Evolutionary conservation across 345 rosid species (phyloP).

Genomic region (Barbarea vulgaris): DNA sequence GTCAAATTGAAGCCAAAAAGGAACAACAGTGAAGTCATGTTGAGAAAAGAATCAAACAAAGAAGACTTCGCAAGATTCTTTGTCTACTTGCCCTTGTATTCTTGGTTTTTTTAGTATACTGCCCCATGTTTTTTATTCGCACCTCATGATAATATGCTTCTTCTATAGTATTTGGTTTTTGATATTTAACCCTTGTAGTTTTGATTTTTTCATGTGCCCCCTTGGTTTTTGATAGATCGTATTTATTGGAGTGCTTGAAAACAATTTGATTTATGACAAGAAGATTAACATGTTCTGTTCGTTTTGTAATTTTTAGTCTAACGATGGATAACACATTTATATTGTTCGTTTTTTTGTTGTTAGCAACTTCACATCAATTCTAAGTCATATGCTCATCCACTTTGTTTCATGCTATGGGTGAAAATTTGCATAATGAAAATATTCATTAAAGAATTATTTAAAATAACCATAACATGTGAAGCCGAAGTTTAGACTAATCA

Average conservation of each 20-base stretch:
- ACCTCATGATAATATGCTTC: neutral
- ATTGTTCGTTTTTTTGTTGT: neutral
- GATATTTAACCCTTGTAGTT: neutral
- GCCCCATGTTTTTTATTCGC: neutral
- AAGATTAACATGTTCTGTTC: neutral
- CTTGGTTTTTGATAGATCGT: neutral
- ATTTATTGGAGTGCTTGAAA: neutral
- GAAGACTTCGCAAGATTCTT: constrained; percentile 7
- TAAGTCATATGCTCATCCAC: neutral
- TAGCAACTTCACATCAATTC: neutral
- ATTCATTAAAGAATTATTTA: too few species aligned
- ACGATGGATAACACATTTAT: neutral
- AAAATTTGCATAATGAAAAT: neutral
- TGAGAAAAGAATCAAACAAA: constrained; percentile 17
- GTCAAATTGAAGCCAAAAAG: constrained; percentile 21
- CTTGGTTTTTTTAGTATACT: neutral
- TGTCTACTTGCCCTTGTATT: neutral
- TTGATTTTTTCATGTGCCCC: neutral
- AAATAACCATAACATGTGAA: neutral
- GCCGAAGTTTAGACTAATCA: neutral
- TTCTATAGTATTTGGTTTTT: neutral
- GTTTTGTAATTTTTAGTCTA: neutral
- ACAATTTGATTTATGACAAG: neutral
- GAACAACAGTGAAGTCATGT: constrained; percentile 25
- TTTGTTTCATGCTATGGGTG: neutral